phyloP scores from a whole-genome alignment of 2,329 filamentous ascomycete genomes.

The Botrytis sinoallii region DNA sequence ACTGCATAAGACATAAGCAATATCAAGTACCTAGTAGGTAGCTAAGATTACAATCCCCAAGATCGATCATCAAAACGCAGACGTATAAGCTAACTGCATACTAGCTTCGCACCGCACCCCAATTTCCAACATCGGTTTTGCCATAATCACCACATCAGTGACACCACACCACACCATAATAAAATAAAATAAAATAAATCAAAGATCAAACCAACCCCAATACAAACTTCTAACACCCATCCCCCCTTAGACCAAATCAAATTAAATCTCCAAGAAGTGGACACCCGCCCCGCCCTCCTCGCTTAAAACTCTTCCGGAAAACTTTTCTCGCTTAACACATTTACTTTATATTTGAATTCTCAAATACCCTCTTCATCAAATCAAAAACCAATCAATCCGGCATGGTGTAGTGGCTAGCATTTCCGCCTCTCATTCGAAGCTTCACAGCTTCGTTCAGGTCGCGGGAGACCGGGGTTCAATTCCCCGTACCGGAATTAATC shows the following conservation, averaged over 20 bases:
- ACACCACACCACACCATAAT: no score
- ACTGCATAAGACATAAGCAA: background rate
- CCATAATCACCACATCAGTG: no score
- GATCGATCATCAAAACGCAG: no score
- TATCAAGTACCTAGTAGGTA: background rate
- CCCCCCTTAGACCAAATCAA: no score
- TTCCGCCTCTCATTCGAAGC: background rate
- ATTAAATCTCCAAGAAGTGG: background rate
- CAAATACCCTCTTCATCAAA: accelerated
- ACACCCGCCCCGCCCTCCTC: background rate
- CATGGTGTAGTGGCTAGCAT: background rate
- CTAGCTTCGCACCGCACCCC: no score
- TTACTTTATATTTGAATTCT: background rate
- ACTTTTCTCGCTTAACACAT: background rate
- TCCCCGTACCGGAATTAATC: background rate
- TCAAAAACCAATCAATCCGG: background rate
- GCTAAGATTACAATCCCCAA: no score
- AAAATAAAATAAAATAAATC: no score
- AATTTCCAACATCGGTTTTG: no score
- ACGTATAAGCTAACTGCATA: no score
- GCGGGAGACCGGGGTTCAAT: background rate
- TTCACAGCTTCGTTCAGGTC: background rate
- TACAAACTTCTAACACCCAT: no score
- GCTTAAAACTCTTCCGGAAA: background rate
- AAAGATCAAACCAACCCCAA: no score